Evolutionary conservation across 2,329 filamentous ascomycete species (phyloP), one percentile per base, ranked within the genome.

Genomic region (Fonsecaea pedrosoi): DNA sequence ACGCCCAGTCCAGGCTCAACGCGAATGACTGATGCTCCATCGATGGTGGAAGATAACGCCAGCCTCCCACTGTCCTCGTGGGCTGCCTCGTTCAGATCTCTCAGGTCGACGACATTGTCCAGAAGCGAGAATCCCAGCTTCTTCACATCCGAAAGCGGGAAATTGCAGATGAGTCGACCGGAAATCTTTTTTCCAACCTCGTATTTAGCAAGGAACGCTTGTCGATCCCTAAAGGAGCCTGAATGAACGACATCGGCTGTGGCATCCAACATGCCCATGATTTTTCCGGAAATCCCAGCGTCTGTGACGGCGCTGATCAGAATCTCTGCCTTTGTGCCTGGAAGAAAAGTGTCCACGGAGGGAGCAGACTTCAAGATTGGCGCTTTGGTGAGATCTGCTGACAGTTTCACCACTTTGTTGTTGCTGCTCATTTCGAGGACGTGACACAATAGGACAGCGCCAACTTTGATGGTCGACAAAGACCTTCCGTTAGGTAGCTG

Each of bases 211-310:
- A 97, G 80, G 45, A 72, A 73, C n/a, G 69, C 56, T 71, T 95
- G 89, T 54, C 87, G 84, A 32, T 87, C 87, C 64, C 87, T 85
- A 3, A 89, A 91, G 59, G 87, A 86, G 40, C 93, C 93, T 13
- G 93, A 96, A 78, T 99, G 95, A 53, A 97, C 87, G 40, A 94
- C 78, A 77, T 99, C 95, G 18, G 94, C 93, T 0, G 93, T 97
- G 10, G 92, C 91, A 79, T 97, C 92, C 30, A 99, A 81, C 76
- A 94, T 88, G 15, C 95, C 96, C 85, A 99, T 91, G 54, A 98
- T 87, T 78, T 97, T 97, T 73, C 95, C 95, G 57, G 86, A 83
- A 66, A 99, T 80, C n/a, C 95, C 95, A 70, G 86, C 87, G 12
- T 85, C 79, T 10, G 89, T 88, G 13, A 91, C 87, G 55, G 95